Percentiles rank a stretch among this genome's conserved stretches.
Conservation (phyloP, 2,329 filamentous ascomycete genomes). For the Biscogniauxia sp. region DNA sequence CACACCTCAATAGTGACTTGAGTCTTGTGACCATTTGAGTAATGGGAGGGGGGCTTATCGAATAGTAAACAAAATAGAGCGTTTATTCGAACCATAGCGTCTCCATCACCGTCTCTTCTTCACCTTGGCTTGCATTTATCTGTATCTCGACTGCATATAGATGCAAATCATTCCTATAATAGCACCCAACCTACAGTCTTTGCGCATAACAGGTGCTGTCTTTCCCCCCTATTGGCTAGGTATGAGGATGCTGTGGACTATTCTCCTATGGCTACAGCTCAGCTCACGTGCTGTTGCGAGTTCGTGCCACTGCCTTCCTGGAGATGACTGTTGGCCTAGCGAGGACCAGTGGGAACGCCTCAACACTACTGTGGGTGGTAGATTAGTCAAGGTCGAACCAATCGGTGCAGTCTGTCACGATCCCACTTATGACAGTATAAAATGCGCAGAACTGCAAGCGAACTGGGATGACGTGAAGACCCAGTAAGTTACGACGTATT, state of each 20-base stretch:
- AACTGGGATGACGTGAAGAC: slow-evolving; percentile 20
- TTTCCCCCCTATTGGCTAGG: neutral
- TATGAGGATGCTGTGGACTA: neutral
- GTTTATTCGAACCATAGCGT: neutral
- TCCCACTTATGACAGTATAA: slow-evolving; percentile 35
- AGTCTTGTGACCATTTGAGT: too few relatives aligned
- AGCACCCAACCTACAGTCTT: neutral
- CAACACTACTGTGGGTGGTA: slow-evolving; percentile 45
- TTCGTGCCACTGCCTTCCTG: neutral
- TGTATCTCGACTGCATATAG: too few relatives aligned
- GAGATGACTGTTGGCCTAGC: neutral
- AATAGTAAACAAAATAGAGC: neutral
- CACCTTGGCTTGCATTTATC: neutral
- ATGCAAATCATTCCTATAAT: too few relatives aligned
- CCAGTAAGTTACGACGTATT: neutral
- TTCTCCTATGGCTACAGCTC: neutral
- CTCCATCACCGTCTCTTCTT: neutral
- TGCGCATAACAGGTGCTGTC: neutral
- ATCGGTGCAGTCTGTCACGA: slow-evolving; percentile 46
- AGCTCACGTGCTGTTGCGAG: neutral
- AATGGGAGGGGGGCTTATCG: neutral
- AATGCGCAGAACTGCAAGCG: slow-evolving; percentile 35
- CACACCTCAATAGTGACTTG: too few relatives aligned
- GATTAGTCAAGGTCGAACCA: slow-evolving; percentile 44
- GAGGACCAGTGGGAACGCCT: slow-evolving; percentile 29